Evolutionary conservation across 192 early-diverging fungal species (phyloP).

Genomic region (Helicostylum pulchrum): DNA sequence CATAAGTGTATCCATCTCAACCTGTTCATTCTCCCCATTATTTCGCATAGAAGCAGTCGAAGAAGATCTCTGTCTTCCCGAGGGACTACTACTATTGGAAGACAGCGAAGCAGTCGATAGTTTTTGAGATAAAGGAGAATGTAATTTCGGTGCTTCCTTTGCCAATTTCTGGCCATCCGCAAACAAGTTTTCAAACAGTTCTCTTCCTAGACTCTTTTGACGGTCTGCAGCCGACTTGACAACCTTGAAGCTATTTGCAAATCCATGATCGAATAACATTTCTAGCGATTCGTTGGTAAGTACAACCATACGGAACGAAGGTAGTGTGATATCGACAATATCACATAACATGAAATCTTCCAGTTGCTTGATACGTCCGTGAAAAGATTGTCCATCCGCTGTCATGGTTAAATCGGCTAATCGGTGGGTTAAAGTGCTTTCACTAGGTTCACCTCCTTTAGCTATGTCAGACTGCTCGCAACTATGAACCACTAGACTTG

Average conservation of each 20-base stretch:
- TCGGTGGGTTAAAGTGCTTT: neutral
- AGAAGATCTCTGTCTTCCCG: conserved; percentile 3
- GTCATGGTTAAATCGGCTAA: conserved; percentile 18
- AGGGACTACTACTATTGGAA: conserved; percentile 6
- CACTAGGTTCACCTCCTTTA: conserved; percentile 13
- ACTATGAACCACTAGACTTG: conserved; percentile 12
- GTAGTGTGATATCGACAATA: conserved; percentile 9
- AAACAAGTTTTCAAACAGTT: conserved; percentile 57
- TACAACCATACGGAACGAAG: conserved; percentile 65
- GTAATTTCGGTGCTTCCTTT: conserved; percentile 9
- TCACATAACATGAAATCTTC: conserved; percentile 3
- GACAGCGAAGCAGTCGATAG: conserved; percentile 2
- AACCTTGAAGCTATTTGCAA: conserved; percentile 58
- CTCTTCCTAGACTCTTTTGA: conserved; percentile 48
- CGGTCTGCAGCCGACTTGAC: conserved; percentile 52
- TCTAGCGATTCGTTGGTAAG: conserved; percentile 85
- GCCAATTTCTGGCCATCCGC: conserved; percentile 51
- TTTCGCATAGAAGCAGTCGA: neutral
- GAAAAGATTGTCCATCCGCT: neutral
- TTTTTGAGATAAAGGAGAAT: neutral
- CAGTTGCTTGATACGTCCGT: conserved; percentile 6
- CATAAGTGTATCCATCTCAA: conserved; percentile 43
- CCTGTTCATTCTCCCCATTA: conserved; percentile 27
- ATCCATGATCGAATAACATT: conserved; percentile 73
- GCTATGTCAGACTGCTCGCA: conserved; percentile 25